Conservation (phyloP, 257 asterid genomes). For the Ballota nigra region DNA sequence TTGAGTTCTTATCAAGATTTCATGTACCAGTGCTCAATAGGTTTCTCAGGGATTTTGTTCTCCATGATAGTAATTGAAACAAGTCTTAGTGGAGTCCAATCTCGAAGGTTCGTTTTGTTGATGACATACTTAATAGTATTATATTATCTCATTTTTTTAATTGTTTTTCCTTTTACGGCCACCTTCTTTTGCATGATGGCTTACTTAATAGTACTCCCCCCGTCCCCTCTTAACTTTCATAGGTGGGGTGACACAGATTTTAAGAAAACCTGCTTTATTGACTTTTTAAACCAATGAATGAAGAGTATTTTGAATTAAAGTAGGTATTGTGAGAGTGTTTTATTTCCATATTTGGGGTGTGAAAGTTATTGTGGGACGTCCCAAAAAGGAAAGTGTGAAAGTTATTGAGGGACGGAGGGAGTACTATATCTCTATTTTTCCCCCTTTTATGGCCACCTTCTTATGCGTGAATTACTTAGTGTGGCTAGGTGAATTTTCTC, state of each 20-base stretch:
- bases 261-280: no score
- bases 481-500: neutral
- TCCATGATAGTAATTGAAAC: constrained; percentile 98
- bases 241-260: no score
- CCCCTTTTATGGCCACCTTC: neutral
- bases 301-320: no score
- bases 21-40: constrained; percentile 90
- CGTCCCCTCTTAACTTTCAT: no score
- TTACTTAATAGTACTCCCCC: no score
- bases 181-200: constrained; percentile 5
- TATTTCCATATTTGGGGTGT: no score
- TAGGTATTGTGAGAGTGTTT: no score
- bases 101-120: constrained; percentile 64
- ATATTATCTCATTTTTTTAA: neutral
- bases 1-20: constrained; percentile 33
- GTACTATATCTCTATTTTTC: no score
- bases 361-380: no score
- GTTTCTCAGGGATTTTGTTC: constrained; percentile 92
- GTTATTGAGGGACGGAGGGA: no score
- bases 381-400: no score
- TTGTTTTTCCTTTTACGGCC: neutral
- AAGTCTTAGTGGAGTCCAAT: constrained; percentile 82
- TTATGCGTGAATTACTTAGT: constrained; percentile 5
- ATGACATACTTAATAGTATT: constrained; percentile 12
- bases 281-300: no score